Evolutionary conservation across 2,329 filamentous ascomycete species (phyloP).

Genomic region (Tolypocladium endophyticum): DNA sequence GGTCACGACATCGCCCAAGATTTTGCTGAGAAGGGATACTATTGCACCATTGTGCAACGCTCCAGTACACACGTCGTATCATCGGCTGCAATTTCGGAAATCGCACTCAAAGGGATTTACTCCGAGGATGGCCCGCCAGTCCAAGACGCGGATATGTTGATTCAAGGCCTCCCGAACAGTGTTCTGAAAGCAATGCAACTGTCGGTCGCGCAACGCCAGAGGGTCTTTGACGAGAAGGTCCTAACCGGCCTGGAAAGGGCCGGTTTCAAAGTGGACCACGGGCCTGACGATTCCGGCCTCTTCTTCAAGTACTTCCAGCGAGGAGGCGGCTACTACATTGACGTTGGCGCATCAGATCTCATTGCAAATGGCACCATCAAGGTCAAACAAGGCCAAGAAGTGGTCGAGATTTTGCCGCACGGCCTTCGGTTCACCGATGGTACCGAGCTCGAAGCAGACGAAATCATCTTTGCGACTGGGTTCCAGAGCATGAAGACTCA

Average conservation of each 20-base stretch:
- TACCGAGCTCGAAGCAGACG: conserved; percentile 44
- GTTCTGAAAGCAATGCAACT: conserved; percentile 50
- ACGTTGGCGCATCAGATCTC: conserved; percentile 52
- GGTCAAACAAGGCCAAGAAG: conserved; percentile 47
- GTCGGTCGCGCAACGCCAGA: conserved; percentile 23
- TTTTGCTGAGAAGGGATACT: conserved; percentile 54
- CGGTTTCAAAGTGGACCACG: conserved; percentile 51
- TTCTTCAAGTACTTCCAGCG: conserved; percentile 54
- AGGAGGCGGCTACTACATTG: conserved; percentile 61
- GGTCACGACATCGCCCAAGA: conserved; percentile 61
- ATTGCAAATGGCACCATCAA: conserved; percentile 55
- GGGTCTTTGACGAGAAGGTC: conserved; percentile 24
- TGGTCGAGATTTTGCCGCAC: conserved; percentile 35
- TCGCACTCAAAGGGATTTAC: conserved; percentile 41
- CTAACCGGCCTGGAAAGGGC: conserved; percentile 37
- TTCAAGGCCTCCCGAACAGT: conserved; percentile 46
- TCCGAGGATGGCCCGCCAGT: conserved; percentile 43
- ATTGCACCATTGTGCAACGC: conserved; percentile 61
- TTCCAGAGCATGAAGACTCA: conserved; percentile 60
- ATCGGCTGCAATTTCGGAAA: conserved; percentile 38
- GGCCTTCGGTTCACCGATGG: conserved; percentile 43
- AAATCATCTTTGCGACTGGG: conserved; percentile 53
- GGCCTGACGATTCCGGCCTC: conserved; percentile 45
- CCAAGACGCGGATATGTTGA: conserved; percentile 55
- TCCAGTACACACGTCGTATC: conserved; percentile 55